Conservation (phyloP, 2,329 filamentous ascomycete species). For the Colletotrichum horii region DNA sequence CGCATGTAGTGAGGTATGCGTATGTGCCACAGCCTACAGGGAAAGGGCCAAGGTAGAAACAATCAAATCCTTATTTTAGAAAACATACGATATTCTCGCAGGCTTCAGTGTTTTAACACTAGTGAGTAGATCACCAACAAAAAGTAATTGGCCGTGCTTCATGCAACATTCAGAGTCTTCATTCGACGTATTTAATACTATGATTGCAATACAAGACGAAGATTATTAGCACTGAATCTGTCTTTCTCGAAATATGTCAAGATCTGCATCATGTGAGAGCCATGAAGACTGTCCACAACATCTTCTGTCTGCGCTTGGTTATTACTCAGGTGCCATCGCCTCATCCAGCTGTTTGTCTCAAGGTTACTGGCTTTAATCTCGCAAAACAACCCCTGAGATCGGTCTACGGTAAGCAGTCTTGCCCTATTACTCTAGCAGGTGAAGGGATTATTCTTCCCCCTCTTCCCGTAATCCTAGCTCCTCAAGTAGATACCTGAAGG, state of each 20-base stretch:
- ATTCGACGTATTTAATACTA: not conserved
- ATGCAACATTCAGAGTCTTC: not conserved
- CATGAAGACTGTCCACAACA: not conserved
- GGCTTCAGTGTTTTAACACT: accelerated
- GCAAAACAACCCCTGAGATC: not conserved
- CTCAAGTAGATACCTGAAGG: not conserved
- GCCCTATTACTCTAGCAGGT: not conserved
- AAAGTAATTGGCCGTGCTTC: accelerated
- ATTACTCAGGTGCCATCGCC: too few relatives aligned
- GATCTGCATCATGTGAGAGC: not conserved
- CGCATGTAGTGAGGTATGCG: not conserved
- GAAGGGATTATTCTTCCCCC: not conserved
- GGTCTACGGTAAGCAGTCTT: accelerated
- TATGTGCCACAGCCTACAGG: not conserved
- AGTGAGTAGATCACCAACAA: accelerated
- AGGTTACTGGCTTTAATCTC: accelerated
- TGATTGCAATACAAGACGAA: accelerated
- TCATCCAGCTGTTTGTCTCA: not conserved
- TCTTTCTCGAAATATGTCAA: accelerated
- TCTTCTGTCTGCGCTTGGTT: not conserved
- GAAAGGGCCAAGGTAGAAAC: too few relatives aligned
- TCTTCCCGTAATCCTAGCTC: not conserved
- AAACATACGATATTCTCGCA: accelerated
- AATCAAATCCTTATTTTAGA: not conserved
- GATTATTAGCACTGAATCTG: accelerated